Evolutionary conservation across 352 stramenopile species (phyloP), one percentile per base, ranked within the genome.

Genomic region (Globisporangium middletonii): DNA sequence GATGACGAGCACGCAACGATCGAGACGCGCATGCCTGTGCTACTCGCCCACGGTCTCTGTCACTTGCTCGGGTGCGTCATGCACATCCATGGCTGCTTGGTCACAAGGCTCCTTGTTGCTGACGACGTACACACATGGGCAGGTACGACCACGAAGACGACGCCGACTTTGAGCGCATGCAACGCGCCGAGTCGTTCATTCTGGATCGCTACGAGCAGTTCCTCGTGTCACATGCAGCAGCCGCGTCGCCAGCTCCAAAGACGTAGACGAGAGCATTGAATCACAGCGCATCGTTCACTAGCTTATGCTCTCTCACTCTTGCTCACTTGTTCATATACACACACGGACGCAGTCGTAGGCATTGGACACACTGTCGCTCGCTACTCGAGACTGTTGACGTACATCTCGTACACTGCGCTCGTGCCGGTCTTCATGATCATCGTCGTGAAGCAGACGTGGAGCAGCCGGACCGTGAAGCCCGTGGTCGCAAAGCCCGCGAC

Each of bases 361-460:
- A 38, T 38, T 8, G 30, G 30, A 38, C 1, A 35, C 30, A 35
- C 33, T 38, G 23, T 19, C 41, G 23, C 23, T 18, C 67, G 62
- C 15, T 71, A 59, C 65, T 88, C 79, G 46, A 86, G 78, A 38
- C 33, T 27, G 43, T 18, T 18, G 18, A 8, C 18, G 43, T 48
- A 48, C 63, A 77, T 73, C 41, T 94, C 84, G 66, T 95, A 95
- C 53, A 95, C 75, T 65, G 89, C 75, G 60, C 68, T 88, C 37
- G 81, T 93, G 13, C 75, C 82, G 4, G 86, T 92, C 73, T 95
- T 95, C 84, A 95, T 92, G 64, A 95, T 88, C 78, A 94, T 89
- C 13, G 88, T 97, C n/a, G 86, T 96, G 67, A 97, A 91, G 63
- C 78, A 79, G 23, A 86, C 78, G 63, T 96, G 86, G 13, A 79